A percentile compares a stretch with the other conserved stretches of the same genome.
Conservation (phyloP, 2,329 filamentous ascomycete genomes). For the Colletotrichum graminicola region DNA sequence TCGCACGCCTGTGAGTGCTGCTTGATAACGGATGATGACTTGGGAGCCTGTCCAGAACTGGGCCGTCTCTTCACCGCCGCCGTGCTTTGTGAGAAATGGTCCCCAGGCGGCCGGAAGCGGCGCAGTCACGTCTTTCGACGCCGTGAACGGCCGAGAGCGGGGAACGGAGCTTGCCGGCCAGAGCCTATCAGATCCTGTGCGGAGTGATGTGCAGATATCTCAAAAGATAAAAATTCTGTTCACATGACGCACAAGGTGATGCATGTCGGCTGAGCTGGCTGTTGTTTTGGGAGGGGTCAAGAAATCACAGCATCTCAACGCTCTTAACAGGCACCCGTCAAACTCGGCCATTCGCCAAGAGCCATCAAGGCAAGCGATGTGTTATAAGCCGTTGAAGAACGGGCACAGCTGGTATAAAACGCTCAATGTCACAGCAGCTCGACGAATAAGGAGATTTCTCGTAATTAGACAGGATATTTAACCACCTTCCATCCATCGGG, state of each 20-base stretch:
- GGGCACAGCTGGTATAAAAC: background rate
- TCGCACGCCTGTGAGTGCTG: background rate
- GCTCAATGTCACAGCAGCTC: background rate
- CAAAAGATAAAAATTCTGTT: background rate
- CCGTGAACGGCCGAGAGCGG: constrained; percentile 9
- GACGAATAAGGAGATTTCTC: constrained; percentile 41
- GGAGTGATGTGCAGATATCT: background rate
- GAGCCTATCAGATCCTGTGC: background rate
- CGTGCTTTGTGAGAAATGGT: background rate
- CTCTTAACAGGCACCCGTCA: background rate
- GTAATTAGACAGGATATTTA: constrained; percentile 44
- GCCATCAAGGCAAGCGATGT: background rate
- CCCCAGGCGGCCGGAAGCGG: constrained; percentile 8
- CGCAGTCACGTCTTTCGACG: background rate
- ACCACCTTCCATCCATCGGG: constrained; percentile 38
- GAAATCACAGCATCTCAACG: background rate
- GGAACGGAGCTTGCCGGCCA: background rate
- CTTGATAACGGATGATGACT: background rate
- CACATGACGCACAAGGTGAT: background rate
- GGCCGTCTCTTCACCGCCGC: background rate
- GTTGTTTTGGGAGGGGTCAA: background rate
- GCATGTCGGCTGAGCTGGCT: background rate
- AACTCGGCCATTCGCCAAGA: too few relatives aligned
- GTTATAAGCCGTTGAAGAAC: background rate
- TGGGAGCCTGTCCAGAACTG: background rate